Conservation (phyloP, 2,329 filamentous ascomycete species). For the Cytospora piceicola region DNA sequence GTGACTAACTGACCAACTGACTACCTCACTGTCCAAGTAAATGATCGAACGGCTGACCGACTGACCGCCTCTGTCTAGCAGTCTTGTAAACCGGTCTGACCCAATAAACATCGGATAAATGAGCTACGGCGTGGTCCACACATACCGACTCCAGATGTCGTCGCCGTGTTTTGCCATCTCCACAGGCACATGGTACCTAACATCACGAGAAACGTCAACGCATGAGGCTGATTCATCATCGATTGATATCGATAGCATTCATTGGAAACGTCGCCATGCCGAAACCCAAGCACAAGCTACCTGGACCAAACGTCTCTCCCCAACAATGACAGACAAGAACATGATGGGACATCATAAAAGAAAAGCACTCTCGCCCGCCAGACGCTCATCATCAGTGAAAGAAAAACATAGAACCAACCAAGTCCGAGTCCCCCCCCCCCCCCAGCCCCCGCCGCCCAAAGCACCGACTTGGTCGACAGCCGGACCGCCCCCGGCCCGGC, state of each 20-base stretch:
- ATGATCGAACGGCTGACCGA: too few species aligned
- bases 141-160: too few species aligned
- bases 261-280: conserved; percentile 11
- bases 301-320: conserved; percentile 1
- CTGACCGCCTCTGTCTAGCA: too few species aligned
- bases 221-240: background rate
- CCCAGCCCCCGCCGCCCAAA: background rate
- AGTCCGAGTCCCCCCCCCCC: background rate
- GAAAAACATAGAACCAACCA: background rate
- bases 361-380: background rate
- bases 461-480: too few species aligned
- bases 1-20: too few species aligned
- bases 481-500: too few species aligned
- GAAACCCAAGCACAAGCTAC: background rate
- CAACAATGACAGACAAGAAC: background rate
- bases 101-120: background rate
- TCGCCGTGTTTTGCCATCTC: too few species aligned
- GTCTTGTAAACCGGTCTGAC: too few species aligned
- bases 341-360: background rate
- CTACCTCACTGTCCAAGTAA: too few species aligned
- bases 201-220: conserved; percentile 6
- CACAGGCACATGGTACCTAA: conserved; percentile 6
- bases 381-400: background rate
- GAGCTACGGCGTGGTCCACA: background rate
- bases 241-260: background rate